These are phyloP conservation scores for Monosporascus sp. DNA, from an alignment of 2,329 filamentous ascomycete species.

Conservation along the genomic window DNA sequence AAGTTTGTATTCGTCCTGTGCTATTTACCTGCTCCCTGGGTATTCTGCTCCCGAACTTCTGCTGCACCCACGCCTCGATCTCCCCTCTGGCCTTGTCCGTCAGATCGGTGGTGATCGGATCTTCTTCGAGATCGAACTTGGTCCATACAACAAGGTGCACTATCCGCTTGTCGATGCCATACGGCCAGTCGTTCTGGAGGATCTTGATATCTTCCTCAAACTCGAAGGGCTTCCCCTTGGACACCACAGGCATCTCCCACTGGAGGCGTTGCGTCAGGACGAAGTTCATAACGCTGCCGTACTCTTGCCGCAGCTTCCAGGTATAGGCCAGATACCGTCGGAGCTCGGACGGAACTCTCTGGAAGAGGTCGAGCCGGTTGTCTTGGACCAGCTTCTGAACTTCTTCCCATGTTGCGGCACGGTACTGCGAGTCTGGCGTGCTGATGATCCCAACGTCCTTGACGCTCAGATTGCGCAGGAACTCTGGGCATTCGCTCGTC, in stretches of 20 bases:
- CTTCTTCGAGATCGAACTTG: slow-evolving; percentile 74
- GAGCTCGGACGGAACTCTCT: slow-evolving; percentile 70
- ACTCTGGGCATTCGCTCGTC: slow-evolving; percentile 65
- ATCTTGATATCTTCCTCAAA: slow-evolving; percentile 61
- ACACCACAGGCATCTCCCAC: slow-evolving; percentile 52
- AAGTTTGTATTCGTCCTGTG: slow-evolving; percentile 18
- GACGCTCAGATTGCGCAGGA: slow-evolving; percentile 53
- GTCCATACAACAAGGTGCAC: slow-evolving; percentile 90
- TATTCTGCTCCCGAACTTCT: slow-evolving; percentile 56
- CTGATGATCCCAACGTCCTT: slow-evolving; percentile 69
- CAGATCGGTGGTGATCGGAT: slow-evolving; percentile 59
- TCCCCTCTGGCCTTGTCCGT: slow-evolving; percentile 55
- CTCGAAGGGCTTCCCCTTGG: slow-evolving; percentile 36
- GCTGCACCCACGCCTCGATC: slow-evolving; percentile 67
- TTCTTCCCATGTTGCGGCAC: slow-evolving; percentile 61
- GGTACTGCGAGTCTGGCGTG: slow-evolving; percentile 64
- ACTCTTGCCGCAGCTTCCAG: slow-evolving; percentile 54
- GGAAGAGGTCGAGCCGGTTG: slow-evolving; percentile 72
- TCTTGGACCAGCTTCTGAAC: slow-evolving; percentile 56
- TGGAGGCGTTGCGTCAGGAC: slow-evolving; percentile 63
- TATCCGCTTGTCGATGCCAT: slow-evolving; percentile 72
- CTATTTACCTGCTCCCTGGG: slow-evolving; percentile 45
- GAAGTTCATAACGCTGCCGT: slow-evolving; percentile 76
- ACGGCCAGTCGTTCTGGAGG: slow-evolving; percentile 90
- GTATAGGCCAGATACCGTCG: slow-evolving; percentile 72